Base-by-base conservation (phyloP, 1,284 basidiomycete species). In the Porphyrellus sp. region DNA sequence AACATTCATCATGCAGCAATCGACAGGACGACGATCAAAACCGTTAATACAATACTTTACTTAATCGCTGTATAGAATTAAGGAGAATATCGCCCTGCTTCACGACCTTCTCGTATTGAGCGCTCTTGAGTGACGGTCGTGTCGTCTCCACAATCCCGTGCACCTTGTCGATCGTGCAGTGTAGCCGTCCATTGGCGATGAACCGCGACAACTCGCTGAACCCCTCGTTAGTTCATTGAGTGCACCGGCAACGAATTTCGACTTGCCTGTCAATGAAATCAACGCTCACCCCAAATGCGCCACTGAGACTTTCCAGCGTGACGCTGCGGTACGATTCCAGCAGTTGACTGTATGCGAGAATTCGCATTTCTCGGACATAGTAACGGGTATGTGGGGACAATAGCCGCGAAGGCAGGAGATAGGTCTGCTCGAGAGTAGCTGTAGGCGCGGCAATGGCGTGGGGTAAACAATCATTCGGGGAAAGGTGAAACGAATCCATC, bases 361-460 rank as follows among this genome's bases (percentile, higher is more conserved):
- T 95, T 39, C 96, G 86, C 91, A 98, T 95, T 72, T 98, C 97
- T 46, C 95, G 86, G 20, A 96, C 83, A 70, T 97, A 98, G 77
- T 80, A 98, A 4, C 91, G 83, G 1, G 93, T 82, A 67, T 99
- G 97, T 0, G 89, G 89, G 7, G 86, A 81, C 40, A 98, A 82
- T 41, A 94, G 74, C 24, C 92, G 88, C 16, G 91, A 96, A 11
- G 93, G 88, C 20, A 95, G 75, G 54, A 98, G 84, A 67, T 91
- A 85, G 0, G 82, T 82, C 73, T 94, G 86, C 72, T 98, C 94
- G 42, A 98, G 85, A 7, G 87, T 87, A 20, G 93, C 92, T 89
- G 53, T 48, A 33, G 33, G 51, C 15, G 35, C 48, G 44, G 45
- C 52, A 48, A 47, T 1, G 49, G 47, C 5, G 25, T 24, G 5